phyloP scores from a whole-genome alignment of 73 alveolate species.

The Tetrahymena malaccensis region DNA sequence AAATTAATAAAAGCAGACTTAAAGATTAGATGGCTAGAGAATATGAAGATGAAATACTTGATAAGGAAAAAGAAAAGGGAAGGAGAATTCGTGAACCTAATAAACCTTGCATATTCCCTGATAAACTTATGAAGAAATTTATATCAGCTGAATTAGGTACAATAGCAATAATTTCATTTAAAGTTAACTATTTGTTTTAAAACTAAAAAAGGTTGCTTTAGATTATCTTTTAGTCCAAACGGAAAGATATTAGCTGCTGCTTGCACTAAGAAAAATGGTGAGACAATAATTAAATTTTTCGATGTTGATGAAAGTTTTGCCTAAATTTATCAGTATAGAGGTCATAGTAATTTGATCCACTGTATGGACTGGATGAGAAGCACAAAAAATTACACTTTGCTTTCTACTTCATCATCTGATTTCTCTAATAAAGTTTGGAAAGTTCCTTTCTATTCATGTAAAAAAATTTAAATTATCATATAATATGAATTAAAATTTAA shows the following conservation, averaged over 20 bases:
- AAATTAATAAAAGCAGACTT: not conserved
- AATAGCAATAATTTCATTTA: not conserved
- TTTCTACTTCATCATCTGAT: conserved; percentile 83
- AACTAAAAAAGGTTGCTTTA: conserved; percentile 76
- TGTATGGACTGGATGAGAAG: conserved; percentile 80
- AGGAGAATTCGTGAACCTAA: conserved; percentile 73
- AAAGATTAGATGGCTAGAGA: not conserved
- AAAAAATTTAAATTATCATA: not conserved
- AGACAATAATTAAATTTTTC: conserved; percentile 82
- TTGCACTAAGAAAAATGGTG: conserved; percentile 77
- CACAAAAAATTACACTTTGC: conserved; percentile 48
- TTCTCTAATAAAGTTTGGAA: conserved; percentile 80
- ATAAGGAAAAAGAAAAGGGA: conserved; percentile 45
- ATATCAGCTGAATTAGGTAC: conserved; percentile 53
- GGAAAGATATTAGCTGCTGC: conserved; percentile 95
- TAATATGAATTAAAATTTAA: not conserved
- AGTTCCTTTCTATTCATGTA: conserved; percentile 16
- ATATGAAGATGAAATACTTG: conserved; percentile 19
- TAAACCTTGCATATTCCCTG: conserved; percentile 82
- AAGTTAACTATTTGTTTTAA: not conserved
- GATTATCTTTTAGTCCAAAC: conserved; percentile 74
- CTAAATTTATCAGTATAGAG: conserved; percentile 52
- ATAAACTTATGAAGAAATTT: conserved; percentile 66
- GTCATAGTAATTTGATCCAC: conserved; percentile 94
- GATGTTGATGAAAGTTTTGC: conserved; percentile 69